phyloP scores from a whole-genome alignment of 2,329 filamentous ascomycete species.

The Coniochaeta sp. region DNA sequence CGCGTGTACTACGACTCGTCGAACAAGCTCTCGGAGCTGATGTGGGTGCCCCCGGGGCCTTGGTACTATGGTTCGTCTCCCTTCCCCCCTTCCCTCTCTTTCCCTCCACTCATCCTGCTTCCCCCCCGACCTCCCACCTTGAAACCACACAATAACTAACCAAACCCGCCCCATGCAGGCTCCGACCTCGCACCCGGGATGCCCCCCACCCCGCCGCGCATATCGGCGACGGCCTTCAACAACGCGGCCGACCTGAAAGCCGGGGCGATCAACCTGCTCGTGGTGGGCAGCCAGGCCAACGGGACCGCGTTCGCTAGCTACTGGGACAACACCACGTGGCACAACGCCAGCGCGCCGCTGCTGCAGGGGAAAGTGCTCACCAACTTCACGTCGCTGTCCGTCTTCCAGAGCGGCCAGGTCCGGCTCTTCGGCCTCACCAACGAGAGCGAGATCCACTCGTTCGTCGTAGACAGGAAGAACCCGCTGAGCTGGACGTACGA shows the following conservation, averaged over 20 bases:
- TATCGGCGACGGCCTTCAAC: neutral
- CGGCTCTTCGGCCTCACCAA: constrained; percentile 4
- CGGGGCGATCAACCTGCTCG: neutral
- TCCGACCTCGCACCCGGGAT: neutral
- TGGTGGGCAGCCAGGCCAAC: neutral
- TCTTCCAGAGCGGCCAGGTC: neutral
- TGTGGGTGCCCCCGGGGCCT: neutral
- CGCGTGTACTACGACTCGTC: constrained; percentile 4
- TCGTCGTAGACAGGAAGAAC: neutral
- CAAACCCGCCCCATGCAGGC: neutral
- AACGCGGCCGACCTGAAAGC: neutral
- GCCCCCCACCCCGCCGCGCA: neutral
- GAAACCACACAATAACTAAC: too few species aligned
- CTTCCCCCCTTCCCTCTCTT: neutral
- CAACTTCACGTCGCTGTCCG: constrained; percentile 1
- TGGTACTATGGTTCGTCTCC: constrained; percentile 1
- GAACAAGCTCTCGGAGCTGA: constrained; percentile 1
- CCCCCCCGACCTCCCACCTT: too few species aligned
- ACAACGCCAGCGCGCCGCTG: neutral
- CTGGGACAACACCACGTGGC: constrained; percentile 3
- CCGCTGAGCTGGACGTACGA: constrained; percentile 2
- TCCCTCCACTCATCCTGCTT: too few species aligned
- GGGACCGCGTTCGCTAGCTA: neutral
- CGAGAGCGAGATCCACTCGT: constrained; percentile 4
- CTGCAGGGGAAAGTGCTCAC: constrained; percentile 1